phyloP scores from a whole-genome alignment of 225 moss, liverwort and hornwort genomes.

The Rhytidiadelphus loreus region DNA sequence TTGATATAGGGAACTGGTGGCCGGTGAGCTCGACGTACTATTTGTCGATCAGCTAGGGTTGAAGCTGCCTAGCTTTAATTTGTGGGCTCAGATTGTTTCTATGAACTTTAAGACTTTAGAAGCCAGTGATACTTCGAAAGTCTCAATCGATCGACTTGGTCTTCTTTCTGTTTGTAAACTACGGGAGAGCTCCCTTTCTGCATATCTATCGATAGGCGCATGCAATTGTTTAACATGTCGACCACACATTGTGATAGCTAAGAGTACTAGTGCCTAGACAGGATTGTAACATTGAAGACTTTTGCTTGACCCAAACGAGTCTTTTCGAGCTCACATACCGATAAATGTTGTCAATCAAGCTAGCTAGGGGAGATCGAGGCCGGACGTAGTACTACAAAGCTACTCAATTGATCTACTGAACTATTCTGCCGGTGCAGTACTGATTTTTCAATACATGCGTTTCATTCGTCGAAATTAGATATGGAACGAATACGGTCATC shows the following conservation, averaged over 20 bases:
- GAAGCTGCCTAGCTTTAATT: not conserved
- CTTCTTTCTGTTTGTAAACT: too few relatives aligned
- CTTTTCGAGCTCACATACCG: not conserved
- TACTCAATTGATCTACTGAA: not conserved
- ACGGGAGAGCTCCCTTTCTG: not conserved
- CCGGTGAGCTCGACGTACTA: too few relatives aligned
- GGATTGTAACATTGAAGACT: not conserved
- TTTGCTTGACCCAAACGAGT: not conserved
- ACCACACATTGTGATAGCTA: not conserved
- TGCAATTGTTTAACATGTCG: not conserved
- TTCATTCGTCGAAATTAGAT: not conserved
- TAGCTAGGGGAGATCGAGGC: not conserved
- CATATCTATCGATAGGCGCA: not conserved
- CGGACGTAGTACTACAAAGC: not conserved
- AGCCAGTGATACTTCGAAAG: not conserved
- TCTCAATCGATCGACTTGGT: not conserved
- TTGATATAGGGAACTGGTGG: not conserved
- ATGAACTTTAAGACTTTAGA: not conserved
- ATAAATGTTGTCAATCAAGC: not conserved
- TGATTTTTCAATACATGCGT: not conserved
- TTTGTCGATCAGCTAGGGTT: not conserved
- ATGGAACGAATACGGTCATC: not conserved
- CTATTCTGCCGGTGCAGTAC: not conserved
- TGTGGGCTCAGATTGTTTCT: not conserved
- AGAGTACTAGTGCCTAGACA: not conserved